These are phyloP conservation scores for Cryptosporidium andersoni DNA, from an alignment of 169 alveolate species.

Conservation along the genomic window DNA sequence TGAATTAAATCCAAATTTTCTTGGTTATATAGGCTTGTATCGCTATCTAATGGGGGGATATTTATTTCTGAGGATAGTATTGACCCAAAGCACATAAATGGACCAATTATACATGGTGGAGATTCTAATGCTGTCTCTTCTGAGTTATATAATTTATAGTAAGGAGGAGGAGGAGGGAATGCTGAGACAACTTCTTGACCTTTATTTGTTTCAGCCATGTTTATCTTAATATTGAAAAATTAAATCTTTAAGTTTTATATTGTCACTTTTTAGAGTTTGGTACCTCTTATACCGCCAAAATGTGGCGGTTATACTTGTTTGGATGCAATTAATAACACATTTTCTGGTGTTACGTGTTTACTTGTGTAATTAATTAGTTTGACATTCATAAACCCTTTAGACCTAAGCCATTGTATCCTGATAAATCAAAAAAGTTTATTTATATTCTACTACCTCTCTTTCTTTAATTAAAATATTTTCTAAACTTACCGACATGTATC, in stretches of 20 bases:
- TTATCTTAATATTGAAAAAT: not conserved
- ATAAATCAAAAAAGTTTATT: not conserved
- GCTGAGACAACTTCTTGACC: slow-evolving; percentile 30
- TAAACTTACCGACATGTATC: slow-evolving; percentile 51
- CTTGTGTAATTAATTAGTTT: not conserved
- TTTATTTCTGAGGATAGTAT: slow-evolving; percentile 54
- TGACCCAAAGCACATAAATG: slow-evolving; percentile 63
- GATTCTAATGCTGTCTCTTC: slow-evolving; percentile 25
- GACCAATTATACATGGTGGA: slow-evolving; percentile 67
- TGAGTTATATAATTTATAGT: slow-evolving; percentile 31
- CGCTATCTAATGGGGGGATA: slow-evolving; percentile 52
- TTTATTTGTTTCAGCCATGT: slow-evolving; percentile 4
- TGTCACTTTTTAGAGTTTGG: not conserved
- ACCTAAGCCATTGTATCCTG: slow-evolving; percentile 45
- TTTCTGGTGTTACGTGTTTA: slow-evolving; percentile 50
- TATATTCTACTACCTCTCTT: not conserved
- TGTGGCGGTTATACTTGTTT: slow-evolving; percentile 24
- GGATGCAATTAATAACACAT: slow-evolving; percentile 21
- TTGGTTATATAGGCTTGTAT: slow-evolving; percentile 31
- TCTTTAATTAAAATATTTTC: not conserved
- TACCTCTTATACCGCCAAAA: not conserved
- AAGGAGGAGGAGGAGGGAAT: slow-evolving; percentile 71
- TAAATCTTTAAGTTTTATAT: not conserved
- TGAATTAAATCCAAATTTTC: slow-evolving; percentile 10
- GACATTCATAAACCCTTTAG: slow-evolving; percentile 16